phyloP scores from a whole-genome alignment of 192 early-diverging fungal genomes.

The Gorgonomyces haynaldii region DNA sequence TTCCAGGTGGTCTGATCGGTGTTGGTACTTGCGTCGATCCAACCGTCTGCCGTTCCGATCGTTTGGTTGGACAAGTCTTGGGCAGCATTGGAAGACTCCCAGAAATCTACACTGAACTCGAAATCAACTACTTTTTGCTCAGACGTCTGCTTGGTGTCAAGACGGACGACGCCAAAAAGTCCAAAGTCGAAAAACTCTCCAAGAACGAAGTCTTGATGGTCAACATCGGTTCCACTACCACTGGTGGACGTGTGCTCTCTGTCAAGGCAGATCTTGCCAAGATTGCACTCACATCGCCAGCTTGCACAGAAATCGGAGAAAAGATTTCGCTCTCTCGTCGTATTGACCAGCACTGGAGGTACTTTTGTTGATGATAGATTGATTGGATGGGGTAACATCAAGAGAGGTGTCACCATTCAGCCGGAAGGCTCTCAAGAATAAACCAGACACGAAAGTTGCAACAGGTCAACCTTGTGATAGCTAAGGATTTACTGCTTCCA shows the following conservation, averaged over 20 bases:
- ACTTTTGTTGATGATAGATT: slow-evolving; percentile 42
- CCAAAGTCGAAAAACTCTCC: slow-evolving; percentile 85
- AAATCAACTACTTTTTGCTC: slow-evolving; percentile 95
- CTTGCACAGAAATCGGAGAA: slow-evolving; percentile 91
- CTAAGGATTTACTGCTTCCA: too few species aligned
- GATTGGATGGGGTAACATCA: slow-evolving; percentile 97
- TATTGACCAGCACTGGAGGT: slow-evolving; percentile 98
- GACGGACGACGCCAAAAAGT: slow-evolving; percentile 95
- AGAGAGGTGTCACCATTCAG: slow-evolving; percentile 47
- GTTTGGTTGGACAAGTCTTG: slow-evolving; percentile 91
- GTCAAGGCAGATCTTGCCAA: slow-evolving; percentile 94
- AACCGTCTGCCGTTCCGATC: slow-evolving; percentile 88
- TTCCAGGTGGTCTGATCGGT: slow-evolving; percentile 97
- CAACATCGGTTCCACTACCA: slow-evolving; percentile 91
- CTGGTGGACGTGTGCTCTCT: slow-evolving; percentile 85
- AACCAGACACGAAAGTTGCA: too few species aligned
- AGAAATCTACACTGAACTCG: slow-evolving; percentile 85
- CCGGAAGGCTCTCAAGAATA: too few species aligned
- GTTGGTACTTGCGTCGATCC: slow-evolving; percentile 96
- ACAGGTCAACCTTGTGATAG: too few species aligned
- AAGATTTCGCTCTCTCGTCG: slow-evolving; percentile 91
- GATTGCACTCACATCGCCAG: slow-evolving; percentile 77
- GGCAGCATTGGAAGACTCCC: slow-evolving; percentile 85
- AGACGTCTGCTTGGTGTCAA: slow-evolving; percentile 93
- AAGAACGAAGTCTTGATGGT: slow-evolving; percentile 92